These are phyloP conservation scores for Eucalyptus brandiana DNA, from an alignment of 345 rosid species.

Conservation along the genomic window DNA sequence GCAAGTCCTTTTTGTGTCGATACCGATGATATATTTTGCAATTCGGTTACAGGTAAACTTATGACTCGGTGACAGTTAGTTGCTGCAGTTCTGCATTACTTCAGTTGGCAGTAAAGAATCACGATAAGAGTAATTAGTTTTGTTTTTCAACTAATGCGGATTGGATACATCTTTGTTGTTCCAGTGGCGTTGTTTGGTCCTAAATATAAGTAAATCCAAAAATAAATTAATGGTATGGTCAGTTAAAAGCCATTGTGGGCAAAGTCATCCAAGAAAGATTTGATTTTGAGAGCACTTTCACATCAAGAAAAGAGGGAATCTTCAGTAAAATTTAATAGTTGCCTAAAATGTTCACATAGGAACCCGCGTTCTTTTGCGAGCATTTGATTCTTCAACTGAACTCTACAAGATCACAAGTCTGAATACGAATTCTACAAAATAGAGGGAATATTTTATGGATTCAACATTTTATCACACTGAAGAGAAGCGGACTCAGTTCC, in stretches of 20 bases:
- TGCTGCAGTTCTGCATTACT: neutral
- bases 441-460: too few relatives aligned
- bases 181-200: neutral
- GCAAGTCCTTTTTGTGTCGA: constrained; percentile 78
- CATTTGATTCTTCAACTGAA: neutral
- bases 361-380: neutral
- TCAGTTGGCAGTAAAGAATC: neutral
- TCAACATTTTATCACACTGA: neutral
- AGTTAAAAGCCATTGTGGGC: neutral
- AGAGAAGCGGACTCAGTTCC: neutral
- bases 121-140: neutral
- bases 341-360: neutral
- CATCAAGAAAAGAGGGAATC: neutral
- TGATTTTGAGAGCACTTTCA: neutral
- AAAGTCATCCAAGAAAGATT: neutral
- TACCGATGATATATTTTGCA: constrained; percentile 59
- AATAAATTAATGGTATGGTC: neutral
- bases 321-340: neutral
- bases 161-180: neutral
- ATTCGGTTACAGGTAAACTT: constrained; percentile 68
- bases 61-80: neutral
- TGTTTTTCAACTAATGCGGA: neutral
- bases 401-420: neutral
- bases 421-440: neutral
- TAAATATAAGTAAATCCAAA: neutral